Evolutionary conservation across 306 rosid genomes (phyloP).

Genomic region (Comarum palustre): DNA sequence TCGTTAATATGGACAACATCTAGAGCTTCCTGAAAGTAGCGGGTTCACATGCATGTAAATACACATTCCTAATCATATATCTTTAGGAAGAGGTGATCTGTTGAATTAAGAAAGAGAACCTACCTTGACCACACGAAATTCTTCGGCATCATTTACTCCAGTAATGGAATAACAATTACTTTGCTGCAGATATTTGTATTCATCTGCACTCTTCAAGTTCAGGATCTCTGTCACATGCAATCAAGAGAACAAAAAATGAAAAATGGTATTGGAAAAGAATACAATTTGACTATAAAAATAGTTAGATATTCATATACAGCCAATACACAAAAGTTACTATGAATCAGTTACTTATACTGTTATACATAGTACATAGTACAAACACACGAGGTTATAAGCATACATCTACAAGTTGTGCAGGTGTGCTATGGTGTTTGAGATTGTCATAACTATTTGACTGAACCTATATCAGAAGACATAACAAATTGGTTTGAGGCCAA

Average conservation of each 20-base stretch:
- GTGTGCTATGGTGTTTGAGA: background rate
- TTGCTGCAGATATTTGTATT: slow-evolving; percentile 81
- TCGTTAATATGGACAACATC: slow-evolving; percentile 87
- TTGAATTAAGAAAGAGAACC: slow-evolving; percentile 11
- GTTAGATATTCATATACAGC: background rate
- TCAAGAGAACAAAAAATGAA: slow-evolving; percentile 20
- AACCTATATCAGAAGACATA: background rate
- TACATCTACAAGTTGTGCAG: slow-evolving; percentile 1
- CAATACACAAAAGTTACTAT: background rate
- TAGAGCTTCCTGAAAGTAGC: slow-evolving; percentile 74
- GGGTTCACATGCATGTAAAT: slow-evolving; percentile 30
- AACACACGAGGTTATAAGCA: background rate
- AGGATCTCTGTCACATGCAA: slow-evolving; percentile 60
- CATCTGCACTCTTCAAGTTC: slow-evolving; percentile 63
- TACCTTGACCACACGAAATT: slow-evolving; percentile 78
- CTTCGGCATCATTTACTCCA: slow-evolving; percentile 82
- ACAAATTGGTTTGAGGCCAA: background rate
- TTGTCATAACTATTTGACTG: background rate
- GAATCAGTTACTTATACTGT: background rate
- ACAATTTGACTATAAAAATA: background rate
- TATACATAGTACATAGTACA: no score
- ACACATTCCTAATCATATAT: slow-evolving; percentile 13
- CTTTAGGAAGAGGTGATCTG: background rate
- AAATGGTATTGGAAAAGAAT: background rate
- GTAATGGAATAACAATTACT: slow-evolving; percentile 75